Conservation (phyloP, 2,329 filamentous ascomycete genomes). For the Fusarium nygamai region DNA sequence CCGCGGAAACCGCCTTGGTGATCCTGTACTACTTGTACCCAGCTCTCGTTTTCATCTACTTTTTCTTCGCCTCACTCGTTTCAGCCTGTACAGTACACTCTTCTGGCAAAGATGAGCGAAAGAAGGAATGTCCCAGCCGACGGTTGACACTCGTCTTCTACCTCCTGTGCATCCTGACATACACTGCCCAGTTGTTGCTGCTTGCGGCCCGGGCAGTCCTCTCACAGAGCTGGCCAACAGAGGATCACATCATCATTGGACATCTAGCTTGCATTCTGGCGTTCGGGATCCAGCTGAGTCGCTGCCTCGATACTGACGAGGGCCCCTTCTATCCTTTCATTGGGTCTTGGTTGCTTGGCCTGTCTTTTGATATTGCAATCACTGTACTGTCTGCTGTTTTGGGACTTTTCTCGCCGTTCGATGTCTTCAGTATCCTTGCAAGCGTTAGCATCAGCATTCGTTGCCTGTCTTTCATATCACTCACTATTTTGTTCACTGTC, state of each 20-base stretch:
- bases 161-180: conserved; percentile 56
- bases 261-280: conserved; percentile 69
- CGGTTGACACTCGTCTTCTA: conserved; percentile 54
- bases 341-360: conserved; percentile 68
- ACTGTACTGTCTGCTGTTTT: conserved; percentile 43
- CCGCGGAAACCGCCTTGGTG: conserved; percentile 30
- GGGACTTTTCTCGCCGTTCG: not conserved
- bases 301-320: conserved; percentile 60
- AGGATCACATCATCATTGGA: conserved; percentile 64
- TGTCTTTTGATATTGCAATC: conserved; percentile 64
- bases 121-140: conserved; percentile 30
- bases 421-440: conserved; percentile 39
- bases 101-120: conserved; percentile 39
- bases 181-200: conserved; percentile 57
- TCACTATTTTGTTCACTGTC: conserved; percentile 26
- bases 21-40: conserved; percentile 41
- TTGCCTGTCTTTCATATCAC: conserved; percentile 32
- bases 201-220: conserved; percentile 51
- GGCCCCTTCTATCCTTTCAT: conserved; percentile 71
- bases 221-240: conserved; percentile 52
- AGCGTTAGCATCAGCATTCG: conserved; percentile 30
- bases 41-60: conserved; percentile 61
- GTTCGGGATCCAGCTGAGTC: conserved; percentile 69
- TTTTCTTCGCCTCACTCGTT: conserved; percentile 65
- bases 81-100: conserved; percentile 66